A percentile compares a stretch with the other conserved stretches of the same genome.
Evolutionary conservation across 768 basidiomycete species (phyloP).

Genomic region (Hortiboletus flavorubellus): DNA sequence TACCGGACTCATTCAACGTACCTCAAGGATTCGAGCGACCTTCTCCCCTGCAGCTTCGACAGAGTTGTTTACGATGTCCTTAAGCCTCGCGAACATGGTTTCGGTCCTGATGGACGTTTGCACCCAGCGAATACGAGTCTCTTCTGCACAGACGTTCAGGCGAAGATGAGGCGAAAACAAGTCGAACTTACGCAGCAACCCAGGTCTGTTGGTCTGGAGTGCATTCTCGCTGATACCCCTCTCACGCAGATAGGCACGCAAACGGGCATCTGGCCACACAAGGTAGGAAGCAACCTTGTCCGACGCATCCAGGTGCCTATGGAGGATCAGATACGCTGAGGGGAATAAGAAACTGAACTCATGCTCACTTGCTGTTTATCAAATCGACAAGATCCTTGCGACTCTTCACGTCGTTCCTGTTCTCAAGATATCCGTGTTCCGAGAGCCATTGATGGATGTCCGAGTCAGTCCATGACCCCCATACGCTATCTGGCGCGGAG

Average conservation of each 20-base stretch:
- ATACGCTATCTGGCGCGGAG: slow-evolving; percentile 56
- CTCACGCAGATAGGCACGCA: slow-evolving; percentile 84
- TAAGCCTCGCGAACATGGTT: slow-evolving; percentile 55
- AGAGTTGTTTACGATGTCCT: slow-evolving; percentile 61
- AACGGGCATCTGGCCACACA: slow-evolving; percentile 89
- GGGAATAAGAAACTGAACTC: rapidly evolving
- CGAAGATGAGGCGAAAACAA: not conserved
- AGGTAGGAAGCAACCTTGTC: slow-evolving; percentile 60
- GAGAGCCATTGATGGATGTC: slow-evolving; percentile 73
- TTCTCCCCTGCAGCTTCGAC: slow-evolving; percentile 77
- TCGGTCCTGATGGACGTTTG: slow-evolving; percentile 59
- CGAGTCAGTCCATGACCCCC: slow-evolving; percentile 69
- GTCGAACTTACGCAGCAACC: slow-evolving; percentile 64
- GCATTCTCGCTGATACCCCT: slow-evolving; percentile 68
- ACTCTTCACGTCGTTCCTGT: slow-evolving; percentile 49
- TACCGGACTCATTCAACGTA: slow-evolving; percentile 2
- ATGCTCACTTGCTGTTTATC: slow-evolving; percentile 63
- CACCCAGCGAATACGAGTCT: slow-evolving; percentile 77
- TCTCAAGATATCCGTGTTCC: slow-evolving; percentile 61
- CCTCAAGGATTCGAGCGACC: slow-evolving; percentile 45
- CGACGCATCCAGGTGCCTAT: slow-evolving; percentile 54
- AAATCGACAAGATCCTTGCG: slow-evolving; percentile 74
- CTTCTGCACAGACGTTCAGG: slow-evolving; percentile 42
- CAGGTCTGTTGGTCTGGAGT: slow-evolving; percentile 62
- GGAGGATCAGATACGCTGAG: not conserved